Conservation (phyloP, 371 early-diverging fungal species). For the Syncephalastrum contaminatum region DNA sequence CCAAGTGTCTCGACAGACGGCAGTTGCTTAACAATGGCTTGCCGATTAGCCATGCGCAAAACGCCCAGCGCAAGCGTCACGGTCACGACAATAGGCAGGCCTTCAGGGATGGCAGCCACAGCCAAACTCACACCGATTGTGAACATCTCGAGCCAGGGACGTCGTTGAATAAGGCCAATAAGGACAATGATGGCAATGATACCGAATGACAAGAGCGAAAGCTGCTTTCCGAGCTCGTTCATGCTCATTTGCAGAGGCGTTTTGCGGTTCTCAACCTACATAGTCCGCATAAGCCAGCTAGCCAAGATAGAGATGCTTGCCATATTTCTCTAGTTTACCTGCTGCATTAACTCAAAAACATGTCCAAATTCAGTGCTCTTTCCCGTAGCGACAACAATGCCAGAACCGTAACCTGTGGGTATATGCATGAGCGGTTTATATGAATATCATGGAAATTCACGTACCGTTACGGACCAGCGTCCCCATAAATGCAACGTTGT, state of each 20-base stretch:
- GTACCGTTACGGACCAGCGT: constrained; percentile 76
- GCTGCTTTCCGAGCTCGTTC: constrained; percentile 85
- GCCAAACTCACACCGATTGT: constrained; percentile 91
- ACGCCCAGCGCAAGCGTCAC: constrained; percentile 90
- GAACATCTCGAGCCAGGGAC: constrained; percentile 92
- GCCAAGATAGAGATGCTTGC: not conserved
- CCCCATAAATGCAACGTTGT: constrained; percentile 89
- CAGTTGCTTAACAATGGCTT: constrained; percentile 88
- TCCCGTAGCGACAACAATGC: constrained; percentile 84
- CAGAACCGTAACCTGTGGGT: constrained; percentile 66
- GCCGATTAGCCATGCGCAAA: constrained; percentile 84
- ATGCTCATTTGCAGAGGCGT: constrained; percentile 88
- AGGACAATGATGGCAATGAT: constrained; percentile 88
- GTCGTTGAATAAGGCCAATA: constrained; percentile 87
- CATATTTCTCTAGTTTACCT: constrained; percentile 35
- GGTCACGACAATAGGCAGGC: constrained; percentile 90
- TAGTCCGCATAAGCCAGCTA: not conserved
- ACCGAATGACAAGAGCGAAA: constrained; percentile 82
- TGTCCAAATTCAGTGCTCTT: constrained; percentile 86
- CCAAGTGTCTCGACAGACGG: constrained; percentile 93
- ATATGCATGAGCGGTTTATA: not conserved
- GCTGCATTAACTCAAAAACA: constrained; percentile 84
- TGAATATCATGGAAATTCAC: not conserved
- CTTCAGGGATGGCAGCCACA: constrained; percentile 95
- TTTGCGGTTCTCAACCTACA: constrained; percentile 71